Evolutionary conservation across 352 stramenopile species (phyloP), one percentile per base, ranked within the genome.

Genomic region (Phytopythium sindhum): DNA sequence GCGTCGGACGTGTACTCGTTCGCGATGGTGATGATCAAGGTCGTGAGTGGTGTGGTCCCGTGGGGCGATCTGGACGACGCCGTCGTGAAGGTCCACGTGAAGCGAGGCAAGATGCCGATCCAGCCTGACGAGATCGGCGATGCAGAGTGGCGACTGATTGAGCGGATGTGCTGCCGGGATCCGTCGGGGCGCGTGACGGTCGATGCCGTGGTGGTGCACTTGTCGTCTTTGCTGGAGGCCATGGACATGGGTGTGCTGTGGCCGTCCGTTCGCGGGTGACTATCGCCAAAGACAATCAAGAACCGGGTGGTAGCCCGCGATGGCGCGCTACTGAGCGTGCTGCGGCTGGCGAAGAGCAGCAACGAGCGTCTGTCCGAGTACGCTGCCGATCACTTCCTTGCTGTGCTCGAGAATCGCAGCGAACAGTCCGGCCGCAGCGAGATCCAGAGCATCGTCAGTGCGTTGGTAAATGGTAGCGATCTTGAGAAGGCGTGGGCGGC

Each of bases 1-100:
- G 47, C 47, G 47, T 56, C 50, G 12, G 50, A 56, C 31, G 50
- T 56, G 50, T 56, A 39, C 50, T 56, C 50, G 14, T 56, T 56
- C 29, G 50, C 50, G 26, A 57, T 57, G 50, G n/a, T 21, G 12
- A 42, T 57, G 1, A 57, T 57, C 26, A 28, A 56, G 28, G 50
- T 56, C 28, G 50, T 56, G 28, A 56, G 50, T 29, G 47, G 47
- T 2, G 11, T 28, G 14, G 23, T 53, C 31, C 47, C 47, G 15
- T 53, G 47, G 47, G 47, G 47, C 23, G 28, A 53, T n/a, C 23
- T 53, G 47, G n/a, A 8, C 8, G 47, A 53, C 28, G n/a, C 47
- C 23, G 47, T 28, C 19, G 47, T 33, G 47, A 53, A 28, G 11
- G 23, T 53, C 47, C 47, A 53, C 31, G 47, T 53, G 47, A 53